Conservation (phyloP, 2,329 filamentous ascomycete species). For the Pseudogymnoascus sp. region DNA sequence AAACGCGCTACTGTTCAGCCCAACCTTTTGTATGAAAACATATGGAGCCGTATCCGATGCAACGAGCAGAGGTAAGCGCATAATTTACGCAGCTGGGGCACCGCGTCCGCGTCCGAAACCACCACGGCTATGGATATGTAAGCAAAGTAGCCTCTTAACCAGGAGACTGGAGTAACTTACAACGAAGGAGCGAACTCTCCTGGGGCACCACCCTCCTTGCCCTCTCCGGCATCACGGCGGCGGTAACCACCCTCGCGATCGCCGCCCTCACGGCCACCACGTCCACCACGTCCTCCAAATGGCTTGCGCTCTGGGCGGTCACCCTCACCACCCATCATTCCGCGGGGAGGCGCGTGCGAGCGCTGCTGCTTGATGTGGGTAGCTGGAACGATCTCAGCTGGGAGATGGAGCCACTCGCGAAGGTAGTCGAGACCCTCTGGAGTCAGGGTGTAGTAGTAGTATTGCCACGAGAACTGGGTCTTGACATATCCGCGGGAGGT, state of each 20-base stretch:
- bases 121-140: conserved; percentile 57
- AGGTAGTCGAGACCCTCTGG: conserved; percentile 99
- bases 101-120: conserved; percentile 84
- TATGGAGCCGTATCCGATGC: conserved; percentile 28
- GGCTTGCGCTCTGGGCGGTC: conserved; percentile 68
- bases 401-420: conserved; percentile 99
- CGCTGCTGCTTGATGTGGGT: conserved; percentile 99
- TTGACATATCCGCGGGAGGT: conserved; percentile 98
- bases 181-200: conserved; percentile 89
- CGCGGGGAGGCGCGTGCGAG: conserved; percentile 93
- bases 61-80: conserved; percentile 26
- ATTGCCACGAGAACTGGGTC: conserved; percentile 99
- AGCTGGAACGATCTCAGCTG: conserved; percentile 97
- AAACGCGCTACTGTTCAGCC: conserved; percentile 40
- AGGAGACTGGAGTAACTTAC: conserved; percentile 41
- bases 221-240: conserved; percentile 74
- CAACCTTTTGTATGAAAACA: conserved; percentile 27
- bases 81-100: conserved; percentile 39
- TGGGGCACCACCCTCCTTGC: conserved; percentile 87
- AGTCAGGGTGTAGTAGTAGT: conserved; percentile 99
- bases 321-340: conserved; percentile 87
- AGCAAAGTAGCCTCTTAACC: conserved; percentile 22
- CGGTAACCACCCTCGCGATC: conserved; percentile 87
- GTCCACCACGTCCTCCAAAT: conserved; percentile 58
- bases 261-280: conserved; percentile 56